These are phyloP conservation scores for Ustilago tritici DNA, from an alignment of 1,284 basidiomycete genomes.

Conservation along the genomic window DNA sequence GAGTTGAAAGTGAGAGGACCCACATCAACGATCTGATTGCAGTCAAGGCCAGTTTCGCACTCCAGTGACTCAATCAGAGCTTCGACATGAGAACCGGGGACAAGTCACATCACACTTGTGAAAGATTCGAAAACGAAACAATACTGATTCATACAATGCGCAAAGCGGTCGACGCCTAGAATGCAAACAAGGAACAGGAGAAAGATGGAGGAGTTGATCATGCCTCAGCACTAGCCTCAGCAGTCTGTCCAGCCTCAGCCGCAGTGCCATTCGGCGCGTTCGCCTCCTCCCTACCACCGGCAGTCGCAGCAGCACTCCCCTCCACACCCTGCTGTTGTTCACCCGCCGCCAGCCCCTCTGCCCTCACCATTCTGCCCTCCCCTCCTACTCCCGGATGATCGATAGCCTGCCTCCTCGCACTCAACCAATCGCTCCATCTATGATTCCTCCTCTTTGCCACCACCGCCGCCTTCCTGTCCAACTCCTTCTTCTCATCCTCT, in stretches of 20 bases:
- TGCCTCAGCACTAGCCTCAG: slow-evolving; percentile 21
- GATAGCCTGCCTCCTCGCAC: slow-evolving; percentile 51
- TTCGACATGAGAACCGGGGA: too few species aligned
- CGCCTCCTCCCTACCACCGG: neutral
- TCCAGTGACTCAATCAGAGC: too few species aligned
- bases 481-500: slow-evolving; percentile 30
- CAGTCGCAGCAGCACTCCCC: neutral
- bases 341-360: slow-evolving; percentile 4
- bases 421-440: slow-evolving; percentile 59
- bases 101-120: too few species aligned
- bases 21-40: too few species aligned
- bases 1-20: too few species aligned
- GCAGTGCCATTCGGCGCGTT: slow-evolving; percentile 25
- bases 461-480: slow-evolving; percentile 34
- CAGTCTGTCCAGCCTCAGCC: slow-evolving; percentile 10
- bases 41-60: too few species aligned
- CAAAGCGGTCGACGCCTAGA: neutral
- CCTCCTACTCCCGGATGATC: slow-evolving; percentile 31
- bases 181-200: slow-evolving; percentile 10
- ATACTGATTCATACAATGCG: neutral
- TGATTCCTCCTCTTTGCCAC: slow-evolving; percentile 31
- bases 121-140: neutral
- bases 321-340: slow-evolving; percentile 5
- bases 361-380: neutral
- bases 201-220: neutral